Percentiles rank a stretch among this genome's conserved stretches.
phyloP scores from a whole-genome alignment of 305 asterid genomes.

The Fraxinus greggii region DNA sequence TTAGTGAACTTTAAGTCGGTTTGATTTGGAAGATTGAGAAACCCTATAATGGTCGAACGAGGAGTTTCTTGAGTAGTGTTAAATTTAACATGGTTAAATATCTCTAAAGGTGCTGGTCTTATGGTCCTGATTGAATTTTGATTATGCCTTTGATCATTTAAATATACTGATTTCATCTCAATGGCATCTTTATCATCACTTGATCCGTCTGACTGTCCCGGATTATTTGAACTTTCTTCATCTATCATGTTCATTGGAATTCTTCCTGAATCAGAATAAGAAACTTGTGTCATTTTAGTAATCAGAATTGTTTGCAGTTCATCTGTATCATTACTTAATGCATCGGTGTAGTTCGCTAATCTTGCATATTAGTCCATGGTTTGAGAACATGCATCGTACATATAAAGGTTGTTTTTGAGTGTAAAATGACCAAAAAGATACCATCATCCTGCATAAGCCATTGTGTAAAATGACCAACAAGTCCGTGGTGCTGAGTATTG shows the following conservation, averaged over 20 bases:
- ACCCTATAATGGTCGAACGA: slow-evolving; percentile 54
- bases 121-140: background rate
- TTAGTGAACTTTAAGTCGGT: slow-evolving; percentile 49
- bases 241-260: slow-evolving; percentile 43
- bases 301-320: background rate
- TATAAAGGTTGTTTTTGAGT: background rate
- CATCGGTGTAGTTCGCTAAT: background rate
- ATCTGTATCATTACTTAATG: background rate
- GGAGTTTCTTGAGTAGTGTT: slow-evolving; percentile 60
- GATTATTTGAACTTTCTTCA: slow-evolving; percentile 24
- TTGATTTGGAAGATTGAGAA: slow-evolving; percentile 41
- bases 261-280: slow-evolving; percentile 32
- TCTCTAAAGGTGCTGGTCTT: slow-evolving; percentile 46
- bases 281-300: background rate
- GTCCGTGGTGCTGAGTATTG: background rate
- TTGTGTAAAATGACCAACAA: background rate
- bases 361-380: background rate
- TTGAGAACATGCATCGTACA: background rate
- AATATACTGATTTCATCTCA: slow-evolving; percentile 16
- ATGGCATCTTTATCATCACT: slow-evolving; percentile 10
- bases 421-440: background rate
- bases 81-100: slow-evolving; percentile 50
- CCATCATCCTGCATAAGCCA: too few relatives aligned
- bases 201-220: slow-evolving; percentile 11
- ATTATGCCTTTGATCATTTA: slow-evolving; percentile 22